Conservation (phyloP, 192 early-diverging fungal species). For the Thoreauomyces humboldtii region DNA sequence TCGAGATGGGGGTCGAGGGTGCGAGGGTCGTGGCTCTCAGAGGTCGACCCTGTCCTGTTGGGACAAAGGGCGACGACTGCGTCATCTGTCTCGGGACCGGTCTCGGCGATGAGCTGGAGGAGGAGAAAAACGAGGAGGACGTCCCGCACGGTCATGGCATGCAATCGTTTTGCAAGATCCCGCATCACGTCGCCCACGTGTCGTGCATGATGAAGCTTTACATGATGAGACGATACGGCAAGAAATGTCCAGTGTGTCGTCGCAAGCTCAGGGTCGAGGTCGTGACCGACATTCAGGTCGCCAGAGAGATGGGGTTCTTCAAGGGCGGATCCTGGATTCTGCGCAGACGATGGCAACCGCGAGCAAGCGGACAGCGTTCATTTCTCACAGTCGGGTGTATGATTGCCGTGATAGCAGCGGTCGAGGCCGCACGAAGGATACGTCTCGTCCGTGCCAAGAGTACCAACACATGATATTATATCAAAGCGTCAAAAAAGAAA, state of each 20-base stretch:
- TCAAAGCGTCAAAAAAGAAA: too few species aligned
- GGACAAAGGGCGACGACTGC: conserved; percentile 6
- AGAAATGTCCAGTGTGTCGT: conserved; percentile 14
- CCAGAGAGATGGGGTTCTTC: conserved; percentile 6
- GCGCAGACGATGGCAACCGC: not conserved
- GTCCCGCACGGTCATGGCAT: too few species aligned
- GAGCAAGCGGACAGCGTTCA: too few species aligned
- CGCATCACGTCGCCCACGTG: conserved; percentile 13
- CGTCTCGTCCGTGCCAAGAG: too few species aligned
- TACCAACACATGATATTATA: too few species aligned
- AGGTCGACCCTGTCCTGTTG: not conserved
- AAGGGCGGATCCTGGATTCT: conserved; percentile 1
- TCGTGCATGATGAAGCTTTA: conserved; percentile 14
- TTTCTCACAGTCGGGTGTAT: too few species aligned
- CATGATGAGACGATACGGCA: conserved; percentile 3
- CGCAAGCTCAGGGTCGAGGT: not conserved
- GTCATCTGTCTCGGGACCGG: conserved; percentile 14
- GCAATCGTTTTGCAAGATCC: conserved; percentile 19
- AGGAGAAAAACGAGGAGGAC: too few species aligned
- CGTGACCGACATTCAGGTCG: conserved; percentile 8
- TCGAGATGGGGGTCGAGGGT: not conserved
- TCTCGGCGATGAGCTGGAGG: conserved; percentile 4
- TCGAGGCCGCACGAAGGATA: too few species aligned
- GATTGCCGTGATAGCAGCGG: too few species aligned
- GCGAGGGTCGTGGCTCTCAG: conserved; percentile 6